These are phyloP conservation scores for Saprolegnia parasitica DNA, from an alignment of 352 stramenopile genomes.

Conservation along the genomic window DNA sequence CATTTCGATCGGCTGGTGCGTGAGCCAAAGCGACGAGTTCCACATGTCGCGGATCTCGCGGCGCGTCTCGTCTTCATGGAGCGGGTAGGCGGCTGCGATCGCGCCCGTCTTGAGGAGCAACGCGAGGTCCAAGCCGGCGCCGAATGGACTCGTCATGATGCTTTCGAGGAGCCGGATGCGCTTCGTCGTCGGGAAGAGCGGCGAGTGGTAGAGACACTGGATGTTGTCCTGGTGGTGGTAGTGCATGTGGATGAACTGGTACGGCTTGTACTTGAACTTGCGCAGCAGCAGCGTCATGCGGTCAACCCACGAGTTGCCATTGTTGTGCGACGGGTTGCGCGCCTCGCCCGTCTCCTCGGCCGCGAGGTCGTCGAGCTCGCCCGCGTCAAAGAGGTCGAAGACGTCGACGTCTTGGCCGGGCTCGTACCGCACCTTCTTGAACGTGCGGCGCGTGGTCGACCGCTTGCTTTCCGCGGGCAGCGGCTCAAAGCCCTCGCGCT, in stretches of 20 bases:
- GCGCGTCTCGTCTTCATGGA: conserved; percentile 69
- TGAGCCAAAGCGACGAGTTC: conserved; percentile 70
- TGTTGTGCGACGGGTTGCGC: background rate
- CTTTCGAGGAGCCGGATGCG: conserved; percentile 76
- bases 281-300: conserved; percentile 2
- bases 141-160: conserved; percentile 66
- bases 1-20: conserved; percentile 77
- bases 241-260: conserved; percentile 81
- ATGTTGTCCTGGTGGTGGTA: conserved; percentile 65
- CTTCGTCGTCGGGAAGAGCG: conserved; percentile 73
- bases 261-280: conserved; percentile 63
- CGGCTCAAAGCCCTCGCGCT: conserved; percentile 21
- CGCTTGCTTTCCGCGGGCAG: conserved; percentile 23
- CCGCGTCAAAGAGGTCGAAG: conserved; percentile 25
- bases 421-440: conserved; percentile 27
- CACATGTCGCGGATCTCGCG: conserved; percentile 55
- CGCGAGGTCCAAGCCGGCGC: conserved; percentile 39
- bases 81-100: conserved; percentile 68
- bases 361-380: conserved; percentile 24
- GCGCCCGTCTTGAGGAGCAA: conserved; percentile 64
- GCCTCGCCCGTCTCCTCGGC: conserved; percentile 4
- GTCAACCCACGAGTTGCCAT: background rate
- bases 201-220: conserved; percentile 63
- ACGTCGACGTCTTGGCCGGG: conserved; percentile 19
- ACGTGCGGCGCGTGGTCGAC: conserved; percentile 1